Evolutionary conservation across 1,284 basidiomycete species (phyloP).

Genomic region (Phellinidium pouzarii): DNA sequence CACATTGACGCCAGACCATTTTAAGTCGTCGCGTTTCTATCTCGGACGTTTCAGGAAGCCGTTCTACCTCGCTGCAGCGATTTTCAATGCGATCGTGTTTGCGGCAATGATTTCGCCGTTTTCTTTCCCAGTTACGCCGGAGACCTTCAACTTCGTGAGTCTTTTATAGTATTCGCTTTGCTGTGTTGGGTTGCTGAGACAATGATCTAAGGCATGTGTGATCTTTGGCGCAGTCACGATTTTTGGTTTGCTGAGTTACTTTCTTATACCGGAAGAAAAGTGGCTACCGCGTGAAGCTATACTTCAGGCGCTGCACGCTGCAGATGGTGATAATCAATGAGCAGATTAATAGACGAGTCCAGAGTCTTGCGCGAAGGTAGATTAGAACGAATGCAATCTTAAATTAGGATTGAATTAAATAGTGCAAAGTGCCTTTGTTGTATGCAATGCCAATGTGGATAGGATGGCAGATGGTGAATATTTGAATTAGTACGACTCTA

Average conservation of each 20-base stretch:
- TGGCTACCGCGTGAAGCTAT: constrained; percentile 68
- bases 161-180: background rate
- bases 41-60: constrained; percentile 59
- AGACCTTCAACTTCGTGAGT: constrained; percentile 76
- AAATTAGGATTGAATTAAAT: too few species aligned
- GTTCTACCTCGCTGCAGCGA: constrained; percentile 58
- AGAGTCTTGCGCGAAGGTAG: background rate
- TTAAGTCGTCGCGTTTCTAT: constrained; percentile 63
- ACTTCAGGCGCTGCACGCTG: constrained; percentile 37
- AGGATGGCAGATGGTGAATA: background rate
- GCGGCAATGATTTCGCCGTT: constrained; percentile 60
- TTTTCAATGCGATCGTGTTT: constrained; percentile 71
- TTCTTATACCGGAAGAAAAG: constrained; percentile 64
- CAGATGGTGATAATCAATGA: constrained; percentile 24
- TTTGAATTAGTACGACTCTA: constrained; percentile 50
- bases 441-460: background rate
- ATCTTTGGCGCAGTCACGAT: constrained; percentile 75
- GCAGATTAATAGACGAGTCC: background rate
- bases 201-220: constrained; percentile 49
- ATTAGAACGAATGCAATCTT: background rate
- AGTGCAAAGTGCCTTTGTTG: background rate
- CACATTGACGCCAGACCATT: constrained; percentile 67
- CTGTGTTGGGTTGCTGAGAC: constrained; percentile 9
- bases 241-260: constrained; percentile 71
- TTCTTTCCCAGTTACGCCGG: constrained; percentile 66